phyloP scores from a whole-genome alignment of 495 filamentous ascomycete species.

The Aspergillus funiculosus region DNA sequence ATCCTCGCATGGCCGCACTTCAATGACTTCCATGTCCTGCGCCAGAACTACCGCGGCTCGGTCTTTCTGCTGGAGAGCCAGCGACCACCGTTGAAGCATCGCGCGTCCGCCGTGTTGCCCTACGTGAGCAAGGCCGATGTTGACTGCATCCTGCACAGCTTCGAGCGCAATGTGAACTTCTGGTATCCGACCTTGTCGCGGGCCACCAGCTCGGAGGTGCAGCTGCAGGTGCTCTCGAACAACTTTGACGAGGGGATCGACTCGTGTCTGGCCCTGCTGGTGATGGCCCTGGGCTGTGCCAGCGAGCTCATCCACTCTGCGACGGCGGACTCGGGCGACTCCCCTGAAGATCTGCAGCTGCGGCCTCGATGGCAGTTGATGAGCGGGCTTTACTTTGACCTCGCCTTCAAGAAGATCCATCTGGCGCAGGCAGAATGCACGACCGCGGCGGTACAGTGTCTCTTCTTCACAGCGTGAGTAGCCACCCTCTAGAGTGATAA shows the following conservation, averaged over 20 bases:
- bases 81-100: background rate
- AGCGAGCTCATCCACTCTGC: background rate
- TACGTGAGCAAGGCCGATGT: constrained; percentile 1
- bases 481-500: too few species aligned
- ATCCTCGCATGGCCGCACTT: constrained; percentile 13
- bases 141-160: constrained; percentile 2
- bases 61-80: constrained; percentile 7
- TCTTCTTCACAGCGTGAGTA: constrained; percentile 8
- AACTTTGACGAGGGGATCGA: background rate
- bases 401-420: constrained; percentile 8
- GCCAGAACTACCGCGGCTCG: constrained; percentile 9
- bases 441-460: constrained; percentile 4
- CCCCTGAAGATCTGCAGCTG: background rate
- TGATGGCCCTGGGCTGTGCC: constrained; percentile 9
- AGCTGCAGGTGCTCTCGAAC: constrained; percentile 2
- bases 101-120: background rate
- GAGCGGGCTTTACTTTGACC: constrained; percentile 5
- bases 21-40: constrained; percentile 3
- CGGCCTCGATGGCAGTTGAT: constrained; percentile 6
- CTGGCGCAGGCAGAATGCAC: constrained; percentile 7
- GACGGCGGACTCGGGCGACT: background rate
- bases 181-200: constrained; percentile 8
- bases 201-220: constrained; percentile 2
- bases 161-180: constrained; percentile 11
- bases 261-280: constrained; percentile 4